Conservation (phyloP, 306 rosid species). For the Pyrus betulifolia region DNA sequence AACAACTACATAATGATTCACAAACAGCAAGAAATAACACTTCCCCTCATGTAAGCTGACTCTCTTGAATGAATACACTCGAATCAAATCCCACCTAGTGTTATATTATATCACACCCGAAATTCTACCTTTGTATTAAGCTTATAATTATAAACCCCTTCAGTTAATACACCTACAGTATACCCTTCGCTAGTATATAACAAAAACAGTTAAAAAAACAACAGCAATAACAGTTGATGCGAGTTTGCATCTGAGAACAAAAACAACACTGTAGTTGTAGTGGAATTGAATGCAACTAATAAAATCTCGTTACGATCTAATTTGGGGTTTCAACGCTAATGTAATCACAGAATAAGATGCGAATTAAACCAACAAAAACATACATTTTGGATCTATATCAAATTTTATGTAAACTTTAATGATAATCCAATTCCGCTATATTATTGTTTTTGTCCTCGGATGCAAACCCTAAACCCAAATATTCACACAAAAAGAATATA, state of each 20-base stretch:
- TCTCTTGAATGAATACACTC: not conserved
- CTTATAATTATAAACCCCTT: not conserved
- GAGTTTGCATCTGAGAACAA: not conserved
- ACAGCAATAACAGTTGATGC: not conserved
- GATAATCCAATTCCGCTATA: not conserved
- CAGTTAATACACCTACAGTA: not conserved
- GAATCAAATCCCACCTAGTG: not conserved
- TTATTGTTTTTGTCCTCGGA: not conserved
- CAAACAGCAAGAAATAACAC: not conserved
- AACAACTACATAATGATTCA: too few species aligned
- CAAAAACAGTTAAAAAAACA: not conserved
- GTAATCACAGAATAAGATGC: not conserved
- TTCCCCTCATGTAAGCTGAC: not conserved
- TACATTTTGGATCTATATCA: not conserved
- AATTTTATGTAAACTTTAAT: not conserved
- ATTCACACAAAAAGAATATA: not conserved
- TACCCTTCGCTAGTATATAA: not conserved
- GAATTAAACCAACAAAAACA: not conserved
- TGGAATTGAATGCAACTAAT: not conserved
- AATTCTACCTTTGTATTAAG: not conserved
- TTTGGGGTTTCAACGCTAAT: not conserved
- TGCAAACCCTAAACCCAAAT: not conserved
- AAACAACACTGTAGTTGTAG: not conserved
- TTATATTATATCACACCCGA: not conserved
- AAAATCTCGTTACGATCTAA: not conserved